Percentiles rank a stretch among this genome's conserved stretches.
Evolutionary conservation across 768 basidiomycete genomes (phyloP).

Genomic region (Suillus hirtellus): DNA sequence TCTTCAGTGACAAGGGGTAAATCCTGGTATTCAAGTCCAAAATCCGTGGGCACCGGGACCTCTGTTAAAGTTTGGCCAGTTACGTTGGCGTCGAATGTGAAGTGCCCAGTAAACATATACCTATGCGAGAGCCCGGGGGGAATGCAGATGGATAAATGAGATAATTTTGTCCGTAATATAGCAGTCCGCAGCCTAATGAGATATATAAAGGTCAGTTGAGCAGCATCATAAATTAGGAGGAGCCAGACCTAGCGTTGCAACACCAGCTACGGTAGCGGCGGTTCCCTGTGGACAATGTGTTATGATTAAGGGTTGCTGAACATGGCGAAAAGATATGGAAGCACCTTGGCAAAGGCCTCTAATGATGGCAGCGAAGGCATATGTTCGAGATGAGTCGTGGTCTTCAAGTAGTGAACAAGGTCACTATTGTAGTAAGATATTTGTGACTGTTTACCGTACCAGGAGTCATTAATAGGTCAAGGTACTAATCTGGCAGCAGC

Average conservation of each 20-base stretch:
- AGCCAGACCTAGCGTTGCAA: conserved; percentile 54
- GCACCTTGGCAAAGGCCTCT: conserved; percentile 47
- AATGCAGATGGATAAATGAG: conserved; percentile 89
- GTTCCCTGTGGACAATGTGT: conserved; percentile 42
- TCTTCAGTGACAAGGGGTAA: conserved; percentile 74
- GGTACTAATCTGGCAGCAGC: neutral
- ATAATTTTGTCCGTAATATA: conserved; percentile 85
- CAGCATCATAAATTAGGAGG: conserved; percentile 8
- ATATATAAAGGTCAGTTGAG: neutral
- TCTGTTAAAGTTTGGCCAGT: conserved; percentile 41
- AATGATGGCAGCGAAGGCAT: conserved; percentile 36
- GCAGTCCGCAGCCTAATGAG: conserved; percentile 62
- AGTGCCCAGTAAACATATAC: conserved; percentile 45
- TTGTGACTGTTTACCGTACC: conserved; percentile 1
- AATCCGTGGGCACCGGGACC: conserved; percentile 70
- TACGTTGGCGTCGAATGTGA: neutral
- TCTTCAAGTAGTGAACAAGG: neutral
- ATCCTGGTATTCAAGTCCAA: conserved; percentile 73
- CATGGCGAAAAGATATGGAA: neutral
- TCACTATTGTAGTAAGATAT: neutral
- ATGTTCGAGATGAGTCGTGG: conserved; percentile 5
- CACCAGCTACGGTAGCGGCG: conserved; percentile 54
- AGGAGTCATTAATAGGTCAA: no score
- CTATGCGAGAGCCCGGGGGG: conserved; percentile 76
- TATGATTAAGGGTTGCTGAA: neutral